Evolutionary conservation across 345 rosid genomes (phyloP), one percentile per base, ranked within the genome.

Genomic region (Rhizophora mangle): DNA sequence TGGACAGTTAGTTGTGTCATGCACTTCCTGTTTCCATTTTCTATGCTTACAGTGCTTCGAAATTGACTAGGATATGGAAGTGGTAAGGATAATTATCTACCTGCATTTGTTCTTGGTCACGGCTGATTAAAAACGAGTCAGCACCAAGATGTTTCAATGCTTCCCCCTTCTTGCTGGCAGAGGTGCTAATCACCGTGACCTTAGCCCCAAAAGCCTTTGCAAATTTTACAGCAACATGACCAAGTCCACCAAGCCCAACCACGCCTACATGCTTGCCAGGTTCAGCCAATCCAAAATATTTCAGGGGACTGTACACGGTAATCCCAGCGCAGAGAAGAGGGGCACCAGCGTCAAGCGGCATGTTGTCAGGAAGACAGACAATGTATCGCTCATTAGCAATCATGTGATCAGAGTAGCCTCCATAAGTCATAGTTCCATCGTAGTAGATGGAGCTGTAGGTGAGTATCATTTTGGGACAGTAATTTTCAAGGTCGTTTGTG

Each of bases 391-490:
- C 62, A 19, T 55, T 32, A 39, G 62, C 46, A 4, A 55, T 36
- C 70, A 55, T 55, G 70, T 19, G 56, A 53, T 67, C 70, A 3
- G 70, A 67, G 70, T 54, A 67, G 26, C 62, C 70, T 32, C 70
- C 70, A 49, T 67, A 67, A n/a, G 70, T 54, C 9, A 26, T 3
- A 7, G 62, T 67, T 55, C 62, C 62, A 24, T 53, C 70, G 9
- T 20, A 8, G 62, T 67, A 32, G 4, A 21, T 53, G 32, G 31
- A n/a, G 16, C 10, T 6, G 39, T 67, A 36, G 9, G 70, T 67
- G 43, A 67, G 52, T 21, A 55, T 57, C 60, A 29, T 1, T 11
- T 36, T 36, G 13, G 70, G 70, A 24, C 70, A 55, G 70, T 67
- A 55, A 9, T 54, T 32, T 27, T 55, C 70, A 22, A 67, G 70